These are phyloP conservation scores for Ogataea ganodermae DNA, from an alignment of 805 yeast genomes.

Conservation along the genomic window DNA sequence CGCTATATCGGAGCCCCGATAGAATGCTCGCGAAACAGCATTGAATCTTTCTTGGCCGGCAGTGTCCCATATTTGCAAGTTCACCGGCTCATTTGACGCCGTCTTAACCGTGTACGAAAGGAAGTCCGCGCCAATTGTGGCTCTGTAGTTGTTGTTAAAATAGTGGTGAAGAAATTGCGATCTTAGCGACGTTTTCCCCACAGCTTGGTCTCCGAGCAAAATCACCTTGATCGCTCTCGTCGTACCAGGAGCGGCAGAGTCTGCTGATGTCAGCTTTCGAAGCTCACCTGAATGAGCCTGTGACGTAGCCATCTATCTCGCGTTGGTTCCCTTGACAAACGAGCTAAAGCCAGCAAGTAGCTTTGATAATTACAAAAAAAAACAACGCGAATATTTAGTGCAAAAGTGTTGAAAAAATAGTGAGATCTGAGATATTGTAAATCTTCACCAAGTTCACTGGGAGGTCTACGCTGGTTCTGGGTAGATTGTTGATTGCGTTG, in stretches of 20 bases:
- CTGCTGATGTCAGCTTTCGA: neutral
- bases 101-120: constrained; percentile 42
- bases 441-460: no score
- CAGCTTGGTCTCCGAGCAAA: constrained; percentile 59
- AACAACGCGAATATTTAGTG: no score
- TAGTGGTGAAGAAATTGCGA: constrained; percentile 56
- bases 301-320: neutral
- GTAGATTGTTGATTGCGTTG: no score
- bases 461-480: no score
- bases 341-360: no score
- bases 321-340: neutral
- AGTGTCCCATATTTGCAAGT: constrained; percentile 81
- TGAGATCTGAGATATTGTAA: no score
- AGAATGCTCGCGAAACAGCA: constrained; percentile 56
- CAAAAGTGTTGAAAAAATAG: no score
- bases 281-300: neutral
- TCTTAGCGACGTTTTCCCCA: constrained; percentile 59
- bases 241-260: neutral
- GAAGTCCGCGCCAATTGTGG: constrained; percentile 62
- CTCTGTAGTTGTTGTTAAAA: constrained; percentile 56
- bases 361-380: no score
- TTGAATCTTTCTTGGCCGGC: constrained; percentile 94
- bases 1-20: constrained; percentile 60
- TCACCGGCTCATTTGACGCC: constrained; percentile 29
- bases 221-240: constrained; percentile 45